Base-by-base conservation (phyloP, 192 early-diverging fungal species). In the Spinellus fusiger region DNA sequence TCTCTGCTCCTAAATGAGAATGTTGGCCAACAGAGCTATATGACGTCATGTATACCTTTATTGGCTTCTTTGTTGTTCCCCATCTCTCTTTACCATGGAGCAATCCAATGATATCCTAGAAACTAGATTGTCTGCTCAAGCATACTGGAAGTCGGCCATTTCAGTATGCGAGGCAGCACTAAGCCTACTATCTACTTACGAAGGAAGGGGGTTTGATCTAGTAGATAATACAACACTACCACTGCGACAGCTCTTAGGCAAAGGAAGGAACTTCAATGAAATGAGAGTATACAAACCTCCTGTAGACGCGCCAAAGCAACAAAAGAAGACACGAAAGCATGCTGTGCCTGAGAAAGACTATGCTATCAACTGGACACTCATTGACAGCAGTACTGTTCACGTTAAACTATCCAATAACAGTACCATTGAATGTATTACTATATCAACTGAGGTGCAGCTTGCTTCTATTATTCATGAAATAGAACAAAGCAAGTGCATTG, bases 361-460 rank as follows among this genome's bases (percentile, higher is more conserved):
- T 27, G 33, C 16, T 32, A 16, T 34, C 8, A 55, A 68, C 26
- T 68, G 66, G 66, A 15, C 23, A 8, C 35, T 57, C 26, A 10
- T 61, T 13, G 56, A 54, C 48, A 5, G 15, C 0, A 50, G 31
- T 26, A 57, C 55, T n/a, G 38, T 56, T 25, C 27, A 46, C 12
- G 23, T 65, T 8, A n/a, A 38, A 22, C 3, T 69, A 5, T 5
- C 23, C 0, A 27, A 40, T 13, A 31, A 44, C 1, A 5, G 32
- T 1, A 27, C n/a, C 10, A 38, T 65, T 13, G 55, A 18, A 0
- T 57, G 57, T 9, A 65, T 31, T 51, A 20, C 49, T 0, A 54
- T 73, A 12, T 63, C 66, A 1, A 64, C 56, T 1, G 53, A 22
- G n/a, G 12, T 23, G 25, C 50, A 59, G n/a, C 27, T 73, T 2